phyloP scores from a whole-genome alignment of 345 rosid genomes.

The Aquilaria malaccensis region DNA sequence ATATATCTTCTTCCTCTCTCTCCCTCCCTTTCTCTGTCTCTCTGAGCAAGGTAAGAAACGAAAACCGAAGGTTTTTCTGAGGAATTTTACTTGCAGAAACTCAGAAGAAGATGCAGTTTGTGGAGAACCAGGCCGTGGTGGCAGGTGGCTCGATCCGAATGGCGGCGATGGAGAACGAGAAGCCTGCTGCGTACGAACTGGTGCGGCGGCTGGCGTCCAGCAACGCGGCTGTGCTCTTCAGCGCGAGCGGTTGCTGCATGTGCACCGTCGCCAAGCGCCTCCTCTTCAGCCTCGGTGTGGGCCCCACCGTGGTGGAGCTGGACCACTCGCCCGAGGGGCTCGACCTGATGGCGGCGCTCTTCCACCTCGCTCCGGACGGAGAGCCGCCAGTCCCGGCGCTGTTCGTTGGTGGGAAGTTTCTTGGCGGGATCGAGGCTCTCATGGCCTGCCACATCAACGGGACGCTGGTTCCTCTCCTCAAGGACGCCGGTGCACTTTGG shows the following conservation, averaged over 20 bases:
- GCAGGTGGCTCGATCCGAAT: slow-evolving; percentile 8
- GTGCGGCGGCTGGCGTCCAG: slow-evolving; percentile 51
- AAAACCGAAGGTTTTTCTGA: background rate
- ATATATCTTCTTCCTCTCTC: background rate
- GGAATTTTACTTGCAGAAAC: no score
- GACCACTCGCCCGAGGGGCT: slow-evolving; percentile 42
- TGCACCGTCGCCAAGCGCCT: slow-evolving; percentile 92
- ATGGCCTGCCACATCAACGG: slow-evolving; percentile 95
- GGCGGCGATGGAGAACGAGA: slow-evolving; percentile 14
- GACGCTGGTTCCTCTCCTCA: slow-evolving; percentile 78
- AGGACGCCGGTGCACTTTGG: slow-evolving; percentile 98
- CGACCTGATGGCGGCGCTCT: slow-evolving; percentile 35
- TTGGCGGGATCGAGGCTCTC: slow-evolving; percentile 82
- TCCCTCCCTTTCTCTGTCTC: slow-evolving; percentile 8
- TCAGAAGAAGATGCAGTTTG: slow-evolving; percentile 22
- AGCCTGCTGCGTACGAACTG: slow-evolving; percentile 25
- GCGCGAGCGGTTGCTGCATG: slow-evolving; percentile 88
- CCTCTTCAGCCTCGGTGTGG: slow-evolving; percentile 79
- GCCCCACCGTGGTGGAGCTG: slow-evolving; percentile 76
- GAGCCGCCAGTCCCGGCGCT: slow-evolving; percentile 49
- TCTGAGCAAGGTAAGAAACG: background rate
- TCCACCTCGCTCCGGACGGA: slow-evolving; percentile 27
- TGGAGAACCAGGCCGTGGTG: slow-evolving; percentile 9
- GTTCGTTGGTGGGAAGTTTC: slow-evolving; percentile 79
- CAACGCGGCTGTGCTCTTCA: slow-evolving; percentile 80